Base-by-base conservation (phyloP, 768 basidiomycete species). In the Phaeolepiota aurea region DNA sequence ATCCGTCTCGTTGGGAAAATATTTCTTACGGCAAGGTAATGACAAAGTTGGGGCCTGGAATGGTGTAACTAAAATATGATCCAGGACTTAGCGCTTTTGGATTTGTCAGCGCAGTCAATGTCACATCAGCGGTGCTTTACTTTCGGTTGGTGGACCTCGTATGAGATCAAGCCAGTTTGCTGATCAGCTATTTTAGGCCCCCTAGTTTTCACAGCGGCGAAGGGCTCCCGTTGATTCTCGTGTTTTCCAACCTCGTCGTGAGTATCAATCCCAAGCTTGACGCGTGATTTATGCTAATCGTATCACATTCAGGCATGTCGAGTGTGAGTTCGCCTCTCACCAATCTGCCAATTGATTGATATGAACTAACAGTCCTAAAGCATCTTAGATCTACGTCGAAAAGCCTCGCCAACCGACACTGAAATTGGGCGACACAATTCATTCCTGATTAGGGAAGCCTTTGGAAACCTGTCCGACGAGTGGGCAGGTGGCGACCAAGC, bases 371-470 rank as follows among this genome's bases (percentile, higher is more conserved):
- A 21, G 43, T 11, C 34, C 21, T 25, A n/a, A 15, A 69, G 68
- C 42, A 62, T 70, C 23, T 52, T 70, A 1, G 59, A 62, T 36
- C 55, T 70, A n/a, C 64, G 66, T n/a, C 52, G 58, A 34, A 58
- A 55, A 46, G 61, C 59, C 15, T 43, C 44, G 2, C 64, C 61
- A 20, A 59, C 64, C 4, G 52, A 59, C 2, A 50, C 57, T 5
- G 56, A 64, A 45, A 47, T 68, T 16, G 48, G 52, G 28, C 51
- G 55, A 20, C 54, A 45, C 30, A 49, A 64, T 42, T 63, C 63
- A 1, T 34, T 36, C 16, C 33, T 65, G 14, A 54, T 65, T 2
- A 47, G 53, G 10, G 38, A 52, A 12, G 61, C 54, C 14, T 18
- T 58, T 40, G 7, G n/a, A 28, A n/a, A 7, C 25, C 7, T n/a